Base-by-base conservation (phyloP, 768 basidiomycete genomes). In the Daedalea quercina region DNA sequence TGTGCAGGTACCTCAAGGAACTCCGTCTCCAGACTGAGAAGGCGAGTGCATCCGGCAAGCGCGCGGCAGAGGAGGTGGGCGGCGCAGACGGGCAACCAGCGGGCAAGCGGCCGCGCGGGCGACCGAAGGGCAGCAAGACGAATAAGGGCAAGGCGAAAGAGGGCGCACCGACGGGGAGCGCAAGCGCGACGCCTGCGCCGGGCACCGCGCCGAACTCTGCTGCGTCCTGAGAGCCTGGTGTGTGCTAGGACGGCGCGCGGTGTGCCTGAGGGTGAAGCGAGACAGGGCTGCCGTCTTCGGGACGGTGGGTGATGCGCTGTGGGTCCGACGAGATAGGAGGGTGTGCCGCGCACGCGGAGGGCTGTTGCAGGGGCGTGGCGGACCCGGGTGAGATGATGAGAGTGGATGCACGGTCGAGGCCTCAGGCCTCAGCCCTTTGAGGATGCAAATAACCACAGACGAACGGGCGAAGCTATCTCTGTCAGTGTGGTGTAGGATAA, bases 61-160 rank as follows among this genome's bases (percentile, higher is more conserved):
- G 65, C 50, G 63, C 64, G 33, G 42, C 57, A 13, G 63, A 58
- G 1, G 67, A 67, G 9, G 67, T 66, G 12, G 47, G 53, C 3
- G 59, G 54, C 19, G 35, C 56, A 1, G 63, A 61, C 22, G 62
- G 57, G 24, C 63, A 64, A 35, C 54, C 63, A 17, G 50, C 35
- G 24, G 50, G 45, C n/a, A 70, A 70, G 57, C 64, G 69, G 9
- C 69, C 69, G 25, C 63, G 69, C 20, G 69, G 69, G 12, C 61
- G 69, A 22, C 69, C 68, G 40, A 69, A 69, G 55, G 69, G 69
- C 22, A 68, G 67, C 61, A 69, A 69, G 57, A 70, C 65, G 51
- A 60, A 59, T 22, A 67, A 63, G 53, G 47, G 55, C 40, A 61
- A 63, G 54, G 24, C 50, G 26, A 58, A 60, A 50, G 23, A 53